Evolutionary conservation across 345 rosid genomes (phyloP), one percentile per base, ranked within the genome.

Genomic region (Gossypium bickii): DNA sequence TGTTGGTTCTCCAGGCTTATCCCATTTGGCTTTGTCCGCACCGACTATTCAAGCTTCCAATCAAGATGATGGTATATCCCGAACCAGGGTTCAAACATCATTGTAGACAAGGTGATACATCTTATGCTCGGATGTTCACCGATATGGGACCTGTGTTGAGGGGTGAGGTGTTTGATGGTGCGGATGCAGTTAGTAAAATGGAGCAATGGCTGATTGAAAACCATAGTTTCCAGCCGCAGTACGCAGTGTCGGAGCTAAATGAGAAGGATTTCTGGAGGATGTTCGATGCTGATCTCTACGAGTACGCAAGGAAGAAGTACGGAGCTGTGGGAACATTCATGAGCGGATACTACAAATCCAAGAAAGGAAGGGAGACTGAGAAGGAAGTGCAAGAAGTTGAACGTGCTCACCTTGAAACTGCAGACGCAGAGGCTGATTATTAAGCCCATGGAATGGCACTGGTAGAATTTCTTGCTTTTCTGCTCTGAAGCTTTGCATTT

Each of bases 11-110:
- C 52, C 71, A 92, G 98, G 81, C 93, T 59, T 96, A 96, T 75
- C 99, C 99, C 5, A 73, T 96, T 29, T 96, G 99, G 99, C 88
- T 96, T 2, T 96, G 98, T 80, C 99, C 97, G 0, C 97, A 93
- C 83, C 83, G 89, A 18, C 76, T 96, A 66, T 96, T 77, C 93
- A 96, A 89, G 92, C 83, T 83, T 58, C 97, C 99, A 15, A 71
- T 88, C 80, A 96, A 86, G 78, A 87, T 90, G 16, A 91, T 88
- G 95, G 83, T 93, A 7, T 87, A 93, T 80, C 98, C 99, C 0
- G 97, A 96, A 78, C 89, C 91, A 74, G 98, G 97, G 11, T 96
- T 92, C 16, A 98, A 93, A 83, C 87, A 84, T 15, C 91, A 90
- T 3, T 85, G 12, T 78, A 84, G 91, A 76, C 99, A 90, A 83